Evolutionary conservation across 345 rosid species (phyloP).

Genomic region (Eucalyptus lansdowneana): DNA sequence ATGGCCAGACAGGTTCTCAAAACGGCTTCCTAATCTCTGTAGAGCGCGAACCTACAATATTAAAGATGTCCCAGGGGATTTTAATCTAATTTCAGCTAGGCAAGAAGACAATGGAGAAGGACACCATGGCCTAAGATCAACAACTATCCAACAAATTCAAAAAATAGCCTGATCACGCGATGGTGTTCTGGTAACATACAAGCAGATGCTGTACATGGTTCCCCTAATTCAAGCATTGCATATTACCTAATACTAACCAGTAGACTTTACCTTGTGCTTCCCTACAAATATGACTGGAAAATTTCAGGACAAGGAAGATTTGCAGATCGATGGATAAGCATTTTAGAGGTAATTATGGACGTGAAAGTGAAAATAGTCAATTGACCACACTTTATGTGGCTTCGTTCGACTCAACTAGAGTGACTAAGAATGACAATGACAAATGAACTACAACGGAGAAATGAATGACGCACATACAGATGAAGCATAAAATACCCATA

Average conservation of each 20-base stretch:
- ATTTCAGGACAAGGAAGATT: neutral
- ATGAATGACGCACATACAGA: neutral
- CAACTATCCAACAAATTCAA: neutral
- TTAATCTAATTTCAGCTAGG: neutral
- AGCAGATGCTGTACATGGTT: neutral
- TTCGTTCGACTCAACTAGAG: neutral
- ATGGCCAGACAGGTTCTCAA: conserved; percentile 79
- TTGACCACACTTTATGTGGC: neutral
- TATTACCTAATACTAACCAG: neutral
- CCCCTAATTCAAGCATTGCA: neutral
- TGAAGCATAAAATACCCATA: neutral
- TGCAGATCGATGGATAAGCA: neutral
- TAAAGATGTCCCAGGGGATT: neutral
- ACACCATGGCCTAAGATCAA: neutral
- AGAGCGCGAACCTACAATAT: conserved; percentile 75
- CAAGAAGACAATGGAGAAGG: neutral
- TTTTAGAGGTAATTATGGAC: neutral
- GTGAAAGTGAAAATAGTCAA: neutral
- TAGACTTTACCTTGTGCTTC: neutral
- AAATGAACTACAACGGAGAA: neutral
- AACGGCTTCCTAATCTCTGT: conserved; percentile 86
- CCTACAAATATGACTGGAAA: neutral
- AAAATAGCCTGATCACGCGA: neutral
- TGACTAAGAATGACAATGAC: neutral
- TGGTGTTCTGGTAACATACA: neutral